Percentiles rank a stretch among this genome's conserved stretches.
phyloP scores from a whole-genome alignment of 192 early-diverging fungal genomes.

The Podila epigama region DNA sequence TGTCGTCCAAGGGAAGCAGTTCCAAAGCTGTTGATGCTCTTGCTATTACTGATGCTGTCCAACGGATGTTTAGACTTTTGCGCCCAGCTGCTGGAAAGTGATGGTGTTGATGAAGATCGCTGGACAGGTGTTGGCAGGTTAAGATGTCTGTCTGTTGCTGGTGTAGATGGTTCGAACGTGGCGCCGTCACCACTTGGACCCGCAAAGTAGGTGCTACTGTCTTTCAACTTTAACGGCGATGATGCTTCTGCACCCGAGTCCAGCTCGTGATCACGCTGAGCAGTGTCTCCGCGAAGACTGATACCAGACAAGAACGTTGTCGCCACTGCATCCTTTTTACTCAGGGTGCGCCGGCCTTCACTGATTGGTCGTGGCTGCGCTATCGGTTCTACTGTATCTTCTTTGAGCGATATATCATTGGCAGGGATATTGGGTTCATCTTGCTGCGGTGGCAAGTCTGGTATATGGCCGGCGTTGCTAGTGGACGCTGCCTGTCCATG shows the following conservation, averaged over 20 bases:
- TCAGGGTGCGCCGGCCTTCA: conserved; percentile 4
- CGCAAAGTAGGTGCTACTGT: background rate
- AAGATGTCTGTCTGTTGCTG: background rate
- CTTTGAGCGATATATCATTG: background rate
- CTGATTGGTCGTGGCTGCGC: background rate
- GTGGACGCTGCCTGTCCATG: too few species aligned
- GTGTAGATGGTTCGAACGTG: background rate
- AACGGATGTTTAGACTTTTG: background rate
- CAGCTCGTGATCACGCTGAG: background rate
- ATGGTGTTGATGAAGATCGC: conserved; percentile 31
- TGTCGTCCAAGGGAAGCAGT: conserved; percentile 4
- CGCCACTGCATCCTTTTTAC: conserved; percentile 22
- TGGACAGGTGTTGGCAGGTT: background rate
- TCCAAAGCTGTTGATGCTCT: too few species aligned
- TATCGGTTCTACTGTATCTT: background rate
- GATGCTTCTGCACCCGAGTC: background rate
- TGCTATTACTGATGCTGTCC: background rate
- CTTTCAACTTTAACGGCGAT: background rate
- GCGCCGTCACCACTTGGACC: background rate
- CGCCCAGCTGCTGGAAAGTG: conserved; percentile 6
- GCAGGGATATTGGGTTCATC: background rate
- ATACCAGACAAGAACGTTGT: conserved; percentile 24
- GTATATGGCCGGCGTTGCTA: too few species aligned
- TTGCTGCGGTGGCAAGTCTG: too few species aligned
- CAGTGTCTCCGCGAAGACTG: conserved; percentile 14